Evolutionary conservation across 495 filamentous ascomycete species (phyloP).

Genomic region (Staphylotrichum longicolle): DNA sequence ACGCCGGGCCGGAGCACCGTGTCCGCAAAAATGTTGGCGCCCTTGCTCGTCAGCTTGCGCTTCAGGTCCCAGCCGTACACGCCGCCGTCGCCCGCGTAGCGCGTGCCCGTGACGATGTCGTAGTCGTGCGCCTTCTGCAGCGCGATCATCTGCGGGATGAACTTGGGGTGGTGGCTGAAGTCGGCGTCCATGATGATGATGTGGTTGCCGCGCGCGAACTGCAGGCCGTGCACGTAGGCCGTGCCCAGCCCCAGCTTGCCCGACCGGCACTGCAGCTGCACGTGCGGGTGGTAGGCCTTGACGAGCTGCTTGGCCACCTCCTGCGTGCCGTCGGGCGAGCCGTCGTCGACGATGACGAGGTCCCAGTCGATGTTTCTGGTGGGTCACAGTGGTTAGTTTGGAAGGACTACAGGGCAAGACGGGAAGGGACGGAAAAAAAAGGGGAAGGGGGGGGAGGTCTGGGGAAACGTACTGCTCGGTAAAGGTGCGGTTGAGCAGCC

Average conservation of each 20-base stretch:
- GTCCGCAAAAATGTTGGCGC: constrained; percentile 94
- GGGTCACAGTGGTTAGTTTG: background rate
- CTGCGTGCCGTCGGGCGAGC: constrained; percentile 93
- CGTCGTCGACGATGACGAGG: constrained; percentile 95
- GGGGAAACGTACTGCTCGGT: constrained; percentile 62
- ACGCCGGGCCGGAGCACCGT: constrained; percentile 94
- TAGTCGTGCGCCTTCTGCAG: constrained; percentile 68
- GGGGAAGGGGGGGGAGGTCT: background rate
- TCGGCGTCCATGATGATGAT: constrained; percentile 99
- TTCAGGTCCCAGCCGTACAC: constrained; percentile 98
- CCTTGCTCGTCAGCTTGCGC: constrained; percentile 85
- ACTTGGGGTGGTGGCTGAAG: constrained; percentile 97
- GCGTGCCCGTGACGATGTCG: constrained; percentile 95
- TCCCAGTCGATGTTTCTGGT: constrained; percentile 92
- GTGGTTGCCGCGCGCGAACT: constrained; percentile 84
- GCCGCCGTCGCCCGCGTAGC: constrained; percentile 86
- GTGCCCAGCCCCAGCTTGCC: constrained; percentile 97
- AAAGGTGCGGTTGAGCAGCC: constrained; percentile 89
- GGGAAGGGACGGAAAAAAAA: background rate
- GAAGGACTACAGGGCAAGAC: background rate
- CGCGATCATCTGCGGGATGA: constrained; percentile 83
- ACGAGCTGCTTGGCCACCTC: constrained; percentile 85
- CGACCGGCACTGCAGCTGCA: constrained; percentile 78
- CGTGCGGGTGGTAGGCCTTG: constrained; percentile 72
- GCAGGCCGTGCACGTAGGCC: constrained; percentile 91